Base-by-base conservation (phyloP, 768 basidiomycete species). In the Collybia nuda region DNA sequence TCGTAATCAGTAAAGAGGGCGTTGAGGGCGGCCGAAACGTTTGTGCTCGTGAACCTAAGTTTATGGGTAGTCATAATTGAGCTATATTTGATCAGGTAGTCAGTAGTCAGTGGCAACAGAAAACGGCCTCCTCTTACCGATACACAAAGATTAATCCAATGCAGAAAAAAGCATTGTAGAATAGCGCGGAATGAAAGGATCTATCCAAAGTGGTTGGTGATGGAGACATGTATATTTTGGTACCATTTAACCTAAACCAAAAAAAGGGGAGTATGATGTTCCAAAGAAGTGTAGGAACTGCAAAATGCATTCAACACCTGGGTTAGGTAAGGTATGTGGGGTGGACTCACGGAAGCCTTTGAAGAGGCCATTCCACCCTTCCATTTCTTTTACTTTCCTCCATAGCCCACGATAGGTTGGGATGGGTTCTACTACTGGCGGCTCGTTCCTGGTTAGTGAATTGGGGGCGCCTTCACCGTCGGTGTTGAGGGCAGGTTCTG, bases 1-100 rank as follows among this genome's bases (percentile, higher is more conserved):
- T 86, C 84, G n/a, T 79, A 78, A 11, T 75, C 75, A 0, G 84
- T 84, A 51, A 84, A 71, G 22, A 86, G 69, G 44, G 79, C 56
- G 19, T 75, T 74, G 7, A 85, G 64, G 14, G 82, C 76, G 49
- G 74, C 68, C 18, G 74, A 58, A 2, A 70, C 67, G 36, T 69
- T 59, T 2, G 70, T 67, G 26, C 70, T 65, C 56, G 79, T 70
- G 47, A 68, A 76, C 6, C 80, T 78, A 7, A 86, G 64, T 53
- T 72, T 77, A 57, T 77, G 74, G 0, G 80, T 81, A 0, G 83
- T 86, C 5, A 75, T 76, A 42, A 86, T 81, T 3, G 82, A 68
- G 22, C 81, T 85, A 50, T 12, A 28, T 41, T 48, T 28, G 35
- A 22, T 14, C 19, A n/a, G 40, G 15, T 2, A 8, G 40, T n/a